Conservation (phyloP, 345 rosid genomes). For the Turnera subulata region DNA sequence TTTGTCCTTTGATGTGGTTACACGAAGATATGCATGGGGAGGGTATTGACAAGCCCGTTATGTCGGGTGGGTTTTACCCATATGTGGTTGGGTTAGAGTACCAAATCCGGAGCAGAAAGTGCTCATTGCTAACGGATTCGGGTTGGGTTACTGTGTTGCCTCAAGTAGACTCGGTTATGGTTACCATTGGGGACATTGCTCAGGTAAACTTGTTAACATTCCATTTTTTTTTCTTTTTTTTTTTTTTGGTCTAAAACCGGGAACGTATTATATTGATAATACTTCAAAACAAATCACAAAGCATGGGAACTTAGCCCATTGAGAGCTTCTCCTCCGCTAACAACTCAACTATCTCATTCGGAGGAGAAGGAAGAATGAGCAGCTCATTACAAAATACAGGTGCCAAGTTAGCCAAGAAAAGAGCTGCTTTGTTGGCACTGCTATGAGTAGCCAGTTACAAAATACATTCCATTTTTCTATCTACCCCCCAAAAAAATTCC, state of each 20-base stretch:
- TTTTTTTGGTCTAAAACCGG: too few relatives aligned
- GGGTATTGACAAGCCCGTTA: conserved; percentile 13
- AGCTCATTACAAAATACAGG: too few relatives aligned
- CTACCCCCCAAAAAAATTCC: too few relatives aligned
- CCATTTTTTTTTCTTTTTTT: too few relatives aligned
- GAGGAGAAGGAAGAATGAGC: too few relatives aligned
- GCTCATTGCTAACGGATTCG: conserved; percentile 45
- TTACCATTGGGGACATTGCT: conserved; percentile 67
- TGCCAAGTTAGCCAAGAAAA: too few relatives aligned
- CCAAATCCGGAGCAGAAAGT: conserved; percentile 49
- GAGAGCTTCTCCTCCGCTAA: too few relatives aligned
- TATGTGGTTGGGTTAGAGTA: conserved; percentile 60
- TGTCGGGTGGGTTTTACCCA: conserved; percentile 64
- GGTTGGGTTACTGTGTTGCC: conserved; percentile 53
- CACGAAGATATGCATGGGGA: conserved; percentile 26
- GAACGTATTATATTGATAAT: neutral
- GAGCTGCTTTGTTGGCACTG: too few relatives aligned
- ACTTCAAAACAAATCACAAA: neutral
- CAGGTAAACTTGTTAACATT: conserved; percentile 37
- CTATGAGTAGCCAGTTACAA: too few relatives aligned
- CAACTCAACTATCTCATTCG: too few relatives aligned
- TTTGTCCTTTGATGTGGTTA: conserved; percentile 51
- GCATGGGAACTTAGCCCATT: too few relatives aligned
- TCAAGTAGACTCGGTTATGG: conserved; percentile 58
- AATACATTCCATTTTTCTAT: too few relatives aligned